Conservation (phyloP, 257 asterid species). For the Capsicum baccatum region DNA sequence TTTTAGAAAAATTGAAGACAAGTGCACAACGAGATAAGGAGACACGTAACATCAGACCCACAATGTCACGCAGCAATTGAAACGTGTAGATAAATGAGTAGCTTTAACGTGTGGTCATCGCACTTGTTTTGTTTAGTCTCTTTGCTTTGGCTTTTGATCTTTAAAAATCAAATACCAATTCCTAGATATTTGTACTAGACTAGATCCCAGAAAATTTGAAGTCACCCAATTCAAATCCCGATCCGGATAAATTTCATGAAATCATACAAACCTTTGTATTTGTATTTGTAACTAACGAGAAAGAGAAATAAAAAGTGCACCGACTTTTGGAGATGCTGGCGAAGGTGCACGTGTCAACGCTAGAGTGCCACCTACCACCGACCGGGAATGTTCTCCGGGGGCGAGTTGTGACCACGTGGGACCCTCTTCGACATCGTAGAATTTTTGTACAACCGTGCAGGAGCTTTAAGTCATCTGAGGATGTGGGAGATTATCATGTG, state of each 20-base stretch:
- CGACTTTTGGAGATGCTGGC: slow-evolving; percentile 55
- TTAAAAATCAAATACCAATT: slow-evolving; percentile 19
- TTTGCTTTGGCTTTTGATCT: background rate
- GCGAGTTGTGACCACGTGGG: slow-evolving; percentile 39
- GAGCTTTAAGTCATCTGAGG: slow-evolving; percentile 64
- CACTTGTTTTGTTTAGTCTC: slow-evolving; percentile 41
- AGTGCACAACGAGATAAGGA: no score
- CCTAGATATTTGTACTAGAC: slow-evolving; percentile 33
- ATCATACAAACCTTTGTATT: background rate
- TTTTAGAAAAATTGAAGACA: no score
- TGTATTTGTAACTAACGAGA: background rate
- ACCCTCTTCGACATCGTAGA: slow-evolving; percentile 40
- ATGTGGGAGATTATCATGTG: slow-evolving; percentile 38
- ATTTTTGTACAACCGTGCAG: slow-evolving; percentile 56
- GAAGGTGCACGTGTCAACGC: slow-evolving; percentile 64
- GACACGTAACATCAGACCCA: slow-evolving; percentile 19
- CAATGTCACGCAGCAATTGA: slow-evolving; percentile 50
- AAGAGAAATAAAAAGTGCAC: background rate
- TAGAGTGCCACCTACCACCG: slow-evolving; percentile 55
- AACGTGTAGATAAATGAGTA: slow-evolving; percentile 62
- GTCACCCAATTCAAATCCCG: slow-evolving; percentile 25
- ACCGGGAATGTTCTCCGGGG: slow-evolving; percentile 41
- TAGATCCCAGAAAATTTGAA: background rate
- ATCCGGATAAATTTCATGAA: background rate
- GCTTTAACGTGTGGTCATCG: slow-evolving; percentile 86